Percentiles rank a stretch among this genome's conserved stretches.
Evolutionary conservation across 805 yeast genomes (phyloP).

Genomic region (Starmera caribaea): DNA sequence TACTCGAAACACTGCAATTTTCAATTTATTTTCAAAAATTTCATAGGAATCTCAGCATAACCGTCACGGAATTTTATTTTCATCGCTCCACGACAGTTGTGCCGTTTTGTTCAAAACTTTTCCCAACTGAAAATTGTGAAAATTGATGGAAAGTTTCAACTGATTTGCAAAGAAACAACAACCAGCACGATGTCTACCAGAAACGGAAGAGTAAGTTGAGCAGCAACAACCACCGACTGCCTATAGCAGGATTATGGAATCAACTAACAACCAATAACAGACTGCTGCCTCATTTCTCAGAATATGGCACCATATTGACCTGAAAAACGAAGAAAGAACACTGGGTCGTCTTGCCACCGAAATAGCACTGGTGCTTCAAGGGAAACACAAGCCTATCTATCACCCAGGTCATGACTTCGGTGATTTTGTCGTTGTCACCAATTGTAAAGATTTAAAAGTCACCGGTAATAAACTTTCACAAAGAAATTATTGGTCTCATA

Average conservation of each 20-base stretch:
- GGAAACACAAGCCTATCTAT: slow-evolving; percentile 93
- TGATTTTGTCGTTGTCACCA: slow-evolving; percentile 94
- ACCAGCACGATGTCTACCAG: slow-evolving; percentile 1
- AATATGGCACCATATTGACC: slow-evolving; percentile 93
- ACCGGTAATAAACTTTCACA: slow-evolving; percentile 79
- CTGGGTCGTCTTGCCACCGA: slow-evolving; percentile 87
- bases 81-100: neutral
- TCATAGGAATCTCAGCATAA: too few species aligned
- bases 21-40: too few species aligned
- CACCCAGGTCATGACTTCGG: slow-evolving; percentile 81
- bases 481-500: slow-evolving; percentile 83
- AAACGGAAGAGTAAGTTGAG: neutral
- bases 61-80: too few species aligned
- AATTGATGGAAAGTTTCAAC: too few species aligned
- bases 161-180: neutral
- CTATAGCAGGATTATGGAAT: too few species aligned
- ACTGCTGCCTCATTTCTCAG: slow-evolving; percentile 73
- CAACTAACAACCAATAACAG: slow-evolving; percentile 13
- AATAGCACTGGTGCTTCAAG: slow-evolving; percentile 82
- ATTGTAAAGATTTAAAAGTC: slow-evolving; percentile 71
- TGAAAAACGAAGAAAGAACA: slow-evolving; percentile 74
- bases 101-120: neutral
- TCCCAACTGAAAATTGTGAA: neutral
- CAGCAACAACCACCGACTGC: too few species aligned
- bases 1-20: too few species aligned